phyloP scores from a whole-genome alignment of 176 grass and related monocot species.

The Eremochloa ophiuroides region DNA sequence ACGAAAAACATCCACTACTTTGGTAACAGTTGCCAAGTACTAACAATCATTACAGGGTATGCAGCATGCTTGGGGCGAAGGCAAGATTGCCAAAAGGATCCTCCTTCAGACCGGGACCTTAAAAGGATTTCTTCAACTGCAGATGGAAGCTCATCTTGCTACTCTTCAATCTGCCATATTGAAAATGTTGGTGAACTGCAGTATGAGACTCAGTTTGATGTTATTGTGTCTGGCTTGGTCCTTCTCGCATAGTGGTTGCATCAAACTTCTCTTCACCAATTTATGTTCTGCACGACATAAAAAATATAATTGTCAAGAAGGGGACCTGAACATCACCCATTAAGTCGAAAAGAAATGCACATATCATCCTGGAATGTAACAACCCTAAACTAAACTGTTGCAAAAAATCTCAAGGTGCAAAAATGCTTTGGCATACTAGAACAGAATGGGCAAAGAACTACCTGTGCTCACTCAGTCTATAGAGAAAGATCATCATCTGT shows the following conservation, averaged over 20 bases:
- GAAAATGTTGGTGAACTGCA: not conserved
- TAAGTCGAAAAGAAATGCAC: not conserved
- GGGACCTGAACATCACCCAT: not conserved
- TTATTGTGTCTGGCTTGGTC: not conserved
- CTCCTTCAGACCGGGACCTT: not conserved
- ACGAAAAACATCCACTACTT: not conserved
- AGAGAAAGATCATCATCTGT: not conserved
- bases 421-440: constrained; percentile 19
- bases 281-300: not conserved
- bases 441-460: constrained; percentile 13
- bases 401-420: not conserved
- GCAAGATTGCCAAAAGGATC: not conserved
- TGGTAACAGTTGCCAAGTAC: not conserved
- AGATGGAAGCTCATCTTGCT: not conserved
- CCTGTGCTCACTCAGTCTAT: not conserved
- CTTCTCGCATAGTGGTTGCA: not conserved
- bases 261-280: not conserved
- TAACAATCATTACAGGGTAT: constrained; percentile 15
- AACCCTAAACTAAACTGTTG: not conserved
- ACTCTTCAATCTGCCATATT: not conserved
- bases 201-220: not conserved
- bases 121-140: not conserved
- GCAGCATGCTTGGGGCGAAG: not conserved
- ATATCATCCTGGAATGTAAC: not conserved
- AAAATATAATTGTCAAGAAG: not conserved